Base-by-base conservation (phyloP, 2,329 filamentous ascomycete genomes). In the Cladosporium sphaerospermum region DNA sequence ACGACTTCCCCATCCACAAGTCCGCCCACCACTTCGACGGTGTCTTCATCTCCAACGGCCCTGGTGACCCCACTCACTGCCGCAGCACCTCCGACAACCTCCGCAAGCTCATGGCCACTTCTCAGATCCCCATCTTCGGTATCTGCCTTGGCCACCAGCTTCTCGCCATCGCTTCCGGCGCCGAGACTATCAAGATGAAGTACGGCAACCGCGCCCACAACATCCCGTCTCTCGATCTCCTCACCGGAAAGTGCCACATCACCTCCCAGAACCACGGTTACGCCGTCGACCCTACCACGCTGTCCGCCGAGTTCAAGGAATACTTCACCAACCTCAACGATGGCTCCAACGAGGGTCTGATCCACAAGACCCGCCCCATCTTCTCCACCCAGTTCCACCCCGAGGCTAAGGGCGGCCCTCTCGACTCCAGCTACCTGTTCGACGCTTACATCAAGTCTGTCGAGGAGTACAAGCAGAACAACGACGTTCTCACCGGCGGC, bases 301-400 rank as follows among this genome's bases (percentile, higher is more conserved):
- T 99, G 39, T 83, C 88, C 52, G 77, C 75, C 52, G 90, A 96
- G 36, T 99, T 90, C 84, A 93, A 91, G 79, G 92, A 96, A 72
- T 97, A 95, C 80, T 99, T 97, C 70, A 86, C 95, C 73, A 97
- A 99, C 79, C 79, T 97, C 61, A 99, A 97, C 73, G 93, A 99
- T 68, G 89, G 90, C 57, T 92, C 87, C 72, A 99, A 99, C 72
- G 93, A 99, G 78, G 92, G 88, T 56, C 89, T 99, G 83, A 90
- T 96, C 70, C 93, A 99, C 81, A 90, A 87, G 75, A 87, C 88
- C 54, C 88, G 92, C 34, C 93, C 93, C 58, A 99, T 99, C 70
- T 97, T 99, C 81, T 92, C 88, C 59, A 96, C 91, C 19, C 93
- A 99, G 74, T 99, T 99, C 84, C 93, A 99, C 70, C 93, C 93